phyloP scores from a whole-genome alignment of 805 yeast species.

The Phaffomyces antillensis region DNA sequence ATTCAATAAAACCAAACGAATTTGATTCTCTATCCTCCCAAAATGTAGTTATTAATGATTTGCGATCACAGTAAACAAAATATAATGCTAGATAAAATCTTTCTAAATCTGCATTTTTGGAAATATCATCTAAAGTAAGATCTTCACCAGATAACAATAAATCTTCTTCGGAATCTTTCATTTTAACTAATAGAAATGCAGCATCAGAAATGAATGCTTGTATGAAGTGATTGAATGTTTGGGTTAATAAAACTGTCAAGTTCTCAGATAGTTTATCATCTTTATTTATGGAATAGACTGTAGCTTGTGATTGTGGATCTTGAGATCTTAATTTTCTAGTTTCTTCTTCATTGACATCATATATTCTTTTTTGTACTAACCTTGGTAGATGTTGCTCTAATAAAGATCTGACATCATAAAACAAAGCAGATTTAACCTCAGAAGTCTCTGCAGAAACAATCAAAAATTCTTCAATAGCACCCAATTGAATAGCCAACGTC shows the following conservation, averaged over 20 bases:
- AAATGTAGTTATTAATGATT: conserved; percentile 47
- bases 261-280: conserved; percentile 19
- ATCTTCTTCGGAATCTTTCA: conserved; percentile 73
- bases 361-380: conserved; percentile 42
- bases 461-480: conserved; percentile 65
- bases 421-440: conserved; percentile 36
- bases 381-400: conserved; percentile 62
- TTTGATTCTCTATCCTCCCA: conserved; percentile 66
- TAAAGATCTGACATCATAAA: conserved; percentile 60
- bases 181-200: conserved; percentile 57
- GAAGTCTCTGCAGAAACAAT: conserved; percentile 54
- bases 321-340: conserved; percentile 28
- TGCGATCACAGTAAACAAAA: conserved; percentile 58
- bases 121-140: conserved; percentile 51
- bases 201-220: conserved; percentile 52
- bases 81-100: conserved; percentile 74
- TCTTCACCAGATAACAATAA: conserved; percentile 51
- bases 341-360: conserved; percentile 41
- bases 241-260: conserved; percentile 25
- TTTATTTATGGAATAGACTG: conserved; percentile 18
- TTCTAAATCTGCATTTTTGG: conserved; percentile 79
- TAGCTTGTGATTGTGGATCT: conserved; percentile 14
- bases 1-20: conserved; percentile 71
- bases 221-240: conserved; percentile 43
- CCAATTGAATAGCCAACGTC: conserved; percentile 49